phyloP scores from a whole-genome alignment of 2,329 filamentous ascomycete genomes.

The Aspergillus transmontanensis region DNA sequence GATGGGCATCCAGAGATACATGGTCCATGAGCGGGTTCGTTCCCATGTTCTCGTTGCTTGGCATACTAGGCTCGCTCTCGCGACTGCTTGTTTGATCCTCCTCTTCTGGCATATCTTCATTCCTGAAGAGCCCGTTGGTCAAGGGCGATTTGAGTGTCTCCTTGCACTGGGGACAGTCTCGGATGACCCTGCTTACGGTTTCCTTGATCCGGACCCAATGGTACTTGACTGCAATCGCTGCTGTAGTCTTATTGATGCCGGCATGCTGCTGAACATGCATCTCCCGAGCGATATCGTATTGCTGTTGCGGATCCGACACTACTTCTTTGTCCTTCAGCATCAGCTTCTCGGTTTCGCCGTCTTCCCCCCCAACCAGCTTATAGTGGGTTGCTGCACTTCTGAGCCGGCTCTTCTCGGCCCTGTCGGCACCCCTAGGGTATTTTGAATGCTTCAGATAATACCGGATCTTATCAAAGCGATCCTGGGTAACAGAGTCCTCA shows the following conservation, averaged over 20 bases:
- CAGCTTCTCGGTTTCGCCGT: slow-evolving; percentile 66
- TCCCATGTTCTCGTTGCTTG: slow-evolving; percentile 15
- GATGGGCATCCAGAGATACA: slow-evolving; percentile 21
- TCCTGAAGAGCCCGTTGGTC: slow-evolving; percentile 31
- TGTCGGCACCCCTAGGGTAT: slow-evolving; percentile 90
- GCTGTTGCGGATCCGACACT: slow-evolving; percentile 82
- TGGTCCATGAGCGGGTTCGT: slow-evolving; percentile 27
- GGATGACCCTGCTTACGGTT: slow-evolving; percentile 91
- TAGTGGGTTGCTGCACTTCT: slow-evolving; percentile 94
- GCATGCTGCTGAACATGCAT: slow-evolving; percentile 78
- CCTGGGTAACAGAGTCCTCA: slow-evolving; percentile 86
- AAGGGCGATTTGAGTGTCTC: slow-evolving; percentile 66
- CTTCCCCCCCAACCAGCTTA: slow-evolving; percentile 65
- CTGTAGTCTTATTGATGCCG: slow-evolving; percentile 98
- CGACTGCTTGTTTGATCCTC: slow-evolving; percentile 9
- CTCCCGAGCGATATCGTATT: slow-evolving; percentile 83
- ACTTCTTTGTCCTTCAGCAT: slow-evolving; percentile 99
- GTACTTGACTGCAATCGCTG: slow-evolving; percentile 87
- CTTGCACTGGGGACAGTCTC: slow-evolving; percentile 87
- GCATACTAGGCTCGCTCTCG: slow-evolving; percentile 13
- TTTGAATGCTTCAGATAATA: slow-evolving; percentile 94
- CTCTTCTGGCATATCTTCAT: slow-evolving; percentile 25
- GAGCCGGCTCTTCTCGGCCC: slow-evolving; percentile 92
- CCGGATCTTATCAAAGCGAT: slow-evolving; percentile 97
- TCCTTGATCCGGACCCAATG: slow-evolving; percentile 99